Base-by-base conservation (phyloP, 371 early-diverging fungal species). In the Syncephalastrum sp. region DNA sequence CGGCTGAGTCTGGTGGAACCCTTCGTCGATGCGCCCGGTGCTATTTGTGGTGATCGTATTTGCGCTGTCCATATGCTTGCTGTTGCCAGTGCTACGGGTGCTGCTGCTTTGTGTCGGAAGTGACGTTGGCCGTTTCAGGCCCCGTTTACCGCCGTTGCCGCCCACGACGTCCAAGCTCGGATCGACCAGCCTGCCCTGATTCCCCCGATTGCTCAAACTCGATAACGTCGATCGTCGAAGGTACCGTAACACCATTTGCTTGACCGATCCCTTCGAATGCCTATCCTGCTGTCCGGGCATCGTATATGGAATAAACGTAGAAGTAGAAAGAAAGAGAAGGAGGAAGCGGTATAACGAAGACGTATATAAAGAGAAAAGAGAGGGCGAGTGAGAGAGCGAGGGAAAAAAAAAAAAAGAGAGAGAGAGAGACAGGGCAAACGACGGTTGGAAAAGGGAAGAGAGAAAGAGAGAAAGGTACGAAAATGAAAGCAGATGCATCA, bases 1-100 rank as follows among this genome's bases (percentile, higher is more conserved):
- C 10, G 16, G 63, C 49, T 60, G 53, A 1, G 63, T 45, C 38
- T 63, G 63, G 42, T 63, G 63, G 27, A 63, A 63, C n/a, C 63
- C 63, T 44, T 63, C 63, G 23, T 63, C 63, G 27, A 63, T 63
- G 29, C 43, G 63, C 16, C 16, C 48, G 19, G 15, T 57, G 25
- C 50, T 29, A 29, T 29, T 29, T 7, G 29, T 29, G 29, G 29
- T 7, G 29, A 29, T 7, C 29, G 29, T 29, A 29, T 29, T 29
- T 29, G 29, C 29, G 29, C 29, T 29, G 7, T 29, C 7, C 29
- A 29, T 29, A 29, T 29, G 29, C 7, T 7, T 29, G 29, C 29
- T 29, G 29, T 29, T 42, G 15, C 45, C 2, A 24, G 25, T 57
- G 44, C 50, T 57, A 17, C 27, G 13, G 19, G 14, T 17, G 46